These are phyloP conservation scores for Nymphaea thermarum DNA, from an alignment of 164 flowering plant species.

Conservation along the genomic window DNA sequence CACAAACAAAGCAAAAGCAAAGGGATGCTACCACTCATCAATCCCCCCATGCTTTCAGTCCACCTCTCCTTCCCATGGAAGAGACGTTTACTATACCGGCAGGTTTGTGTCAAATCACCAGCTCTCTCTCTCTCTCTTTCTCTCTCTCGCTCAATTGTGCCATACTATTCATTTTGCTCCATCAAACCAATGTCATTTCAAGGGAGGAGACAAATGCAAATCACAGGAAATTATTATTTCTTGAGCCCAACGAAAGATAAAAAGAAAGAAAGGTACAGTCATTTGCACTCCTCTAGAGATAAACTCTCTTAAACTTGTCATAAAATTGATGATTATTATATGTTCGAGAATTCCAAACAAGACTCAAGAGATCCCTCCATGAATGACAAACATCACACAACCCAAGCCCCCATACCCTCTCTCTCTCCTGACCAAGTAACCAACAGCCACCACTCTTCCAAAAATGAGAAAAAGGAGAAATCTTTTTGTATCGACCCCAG, in stretches of 20 bases:
- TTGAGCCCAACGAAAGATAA: not conserved
- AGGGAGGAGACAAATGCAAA: not conserved
- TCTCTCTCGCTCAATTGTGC: not conserved
- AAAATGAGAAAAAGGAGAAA: not conserved
- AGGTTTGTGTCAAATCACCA: not conserved
- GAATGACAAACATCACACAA: no score
- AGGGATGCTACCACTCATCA: not conserved
- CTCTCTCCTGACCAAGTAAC: no score
- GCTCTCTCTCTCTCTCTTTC: not conserved
- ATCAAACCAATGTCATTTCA: not conserved
- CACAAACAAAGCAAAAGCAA: not conserved
- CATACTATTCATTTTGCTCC: not conserved
- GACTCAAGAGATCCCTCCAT: not conserved
- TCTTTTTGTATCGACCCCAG: not conserved
- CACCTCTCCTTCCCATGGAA: not conserved
- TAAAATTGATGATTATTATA: not conserved
- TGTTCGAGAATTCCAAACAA: not conserved
- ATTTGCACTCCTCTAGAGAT: not conserved
- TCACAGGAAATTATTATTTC: not conserved
- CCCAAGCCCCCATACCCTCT: no score
- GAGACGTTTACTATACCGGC: not conserved
- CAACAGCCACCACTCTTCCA: not conserved
- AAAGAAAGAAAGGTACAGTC: not conserved
- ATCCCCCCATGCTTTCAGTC: not conserved
- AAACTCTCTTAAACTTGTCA: not conserved